Evolutionary conservation across 164 flowering plant species (phyloP), one percentile per base, ranked within the genome.

Genomic region (Vitis amurensis): DNA sequence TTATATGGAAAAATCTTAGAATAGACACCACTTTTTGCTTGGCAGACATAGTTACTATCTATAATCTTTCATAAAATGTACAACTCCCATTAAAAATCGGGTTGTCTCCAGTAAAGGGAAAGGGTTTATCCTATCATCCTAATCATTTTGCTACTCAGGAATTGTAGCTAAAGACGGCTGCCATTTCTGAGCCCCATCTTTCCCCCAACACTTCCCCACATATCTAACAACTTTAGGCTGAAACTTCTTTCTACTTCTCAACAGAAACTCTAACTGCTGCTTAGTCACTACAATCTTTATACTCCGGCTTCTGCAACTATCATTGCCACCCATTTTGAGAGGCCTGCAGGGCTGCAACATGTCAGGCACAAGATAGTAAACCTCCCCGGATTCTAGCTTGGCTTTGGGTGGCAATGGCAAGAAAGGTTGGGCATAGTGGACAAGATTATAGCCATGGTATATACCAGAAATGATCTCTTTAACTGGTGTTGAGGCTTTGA

Each of bases 151-250:
- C 68, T 65, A 76, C 72, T 88, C 91, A 3, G 70, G 79, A 53
- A 90, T 86, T 56, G 80, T 69, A 55, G 80, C 72, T 67, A 86
- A 77, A 58, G 83, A 76, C 30, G 87, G 90, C 64, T 49, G 47
- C 90, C 91, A 87, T 74, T 81, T 82, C 58, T 48, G 71, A 48
- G 73, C 55, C 23, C 59, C 68, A 55, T 67, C 66, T 55, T 51
- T 55, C 8, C 57, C 17, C 9, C n/a, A 27, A 2, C 50, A 61
- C 7, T 51, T 30, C 12, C 31, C 48, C 44, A 37, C 44, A 37
- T 37, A 7, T 6, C 44, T 37, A 3, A 37, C 44, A 37, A 37
- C 59, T 12, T 44, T 44, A 9, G 68, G 19, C 48, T 74, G 68
- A 13, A 77, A 59, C 66, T 79, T 70, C 74, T 69, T 64, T 10